These are phyloP conservation scores for Carex pumila DNA, from an alignment of 176 grass and related monocot genomes.

Conservation along the genomic window DNA sequence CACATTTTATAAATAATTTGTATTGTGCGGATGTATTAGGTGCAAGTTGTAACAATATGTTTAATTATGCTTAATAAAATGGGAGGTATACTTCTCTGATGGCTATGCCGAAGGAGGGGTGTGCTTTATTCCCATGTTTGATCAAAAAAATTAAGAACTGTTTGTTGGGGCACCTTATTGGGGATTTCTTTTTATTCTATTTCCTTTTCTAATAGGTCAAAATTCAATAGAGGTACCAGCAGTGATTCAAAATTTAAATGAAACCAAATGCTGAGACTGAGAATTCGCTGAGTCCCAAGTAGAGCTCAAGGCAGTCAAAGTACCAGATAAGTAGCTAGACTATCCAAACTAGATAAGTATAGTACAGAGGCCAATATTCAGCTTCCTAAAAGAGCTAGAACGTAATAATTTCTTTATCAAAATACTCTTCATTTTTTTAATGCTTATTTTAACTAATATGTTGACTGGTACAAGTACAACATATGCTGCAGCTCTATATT, in stretches of 20 bases:
- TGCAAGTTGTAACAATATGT: too few relatives aligned
- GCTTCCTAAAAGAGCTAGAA: neutral
- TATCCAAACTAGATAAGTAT: neutral
- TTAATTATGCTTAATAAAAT: too few relatives aligned
- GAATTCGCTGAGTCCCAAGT: neutral
- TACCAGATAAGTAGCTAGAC: neutral
- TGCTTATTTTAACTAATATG: too few relatives aligned
- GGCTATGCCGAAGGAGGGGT: too few relatives aligned
- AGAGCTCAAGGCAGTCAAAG: neutral
- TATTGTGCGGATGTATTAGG: too few relatives aligned
- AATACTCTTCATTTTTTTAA: too few relatives aligned
- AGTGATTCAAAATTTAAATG: neutral
- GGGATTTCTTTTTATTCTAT: neutral
- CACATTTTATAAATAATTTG: too few relatives aligned
- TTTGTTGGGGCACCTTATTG: too few relatives aligned
- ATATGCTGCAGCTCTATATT: neutral
- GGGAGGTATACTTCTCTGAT: too few relatives aligned
- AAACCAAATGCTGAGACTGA: neutral
- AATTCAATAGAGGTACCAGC: neutral
- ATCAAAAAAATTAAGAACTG: too few relatives aligned
- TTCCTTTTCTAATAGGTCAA: neutral
- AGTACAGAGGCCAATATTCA: neutral
- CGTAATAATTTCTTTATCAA: neutral
- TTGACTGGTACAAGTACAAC: too few relatives aligned
- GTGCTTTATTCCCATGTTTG: too few relatives aligned